Percentiles rank a stretch among this genome's conserved stretches.
These are phyloP conservation scores for Haplosporangium gracile DNA, from an alignment of 192 early-diverging fungal genomes.

Conservation along the genomic window DNA sequence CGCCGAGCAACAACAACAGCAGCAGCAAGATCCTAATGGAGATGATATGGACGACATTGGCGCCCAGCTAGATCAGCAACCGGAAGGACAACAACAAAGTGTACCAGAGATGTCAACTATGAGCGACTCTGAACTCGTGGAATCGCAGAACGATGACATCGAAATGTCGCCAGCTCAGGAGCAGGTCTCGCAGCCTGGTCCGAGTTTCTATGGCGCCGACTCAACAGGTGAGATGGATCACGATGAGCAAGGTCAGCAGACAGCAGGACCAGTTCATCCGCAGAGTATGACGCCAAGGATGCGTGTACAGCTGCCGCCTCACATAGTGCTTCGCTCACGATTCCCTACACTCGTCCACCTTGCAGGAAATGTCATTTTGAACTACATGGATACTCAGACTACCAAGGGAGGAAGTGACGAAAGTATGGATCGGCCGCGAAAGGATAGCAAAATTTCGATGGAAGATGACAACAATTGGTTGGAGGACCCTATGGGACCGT, in stretches of 20 bases:
- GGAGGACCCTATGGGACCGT: not conserved
- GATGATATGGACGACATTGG: not conserved
- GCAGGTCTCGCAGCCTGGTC: not conserved
- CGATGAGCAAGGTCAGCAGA: not conserved
- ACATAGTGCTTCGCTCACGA: conserved; percentile 20
- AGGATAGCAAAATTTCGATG: conserved; percentile 37
- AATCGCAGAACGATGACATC: not conserved
- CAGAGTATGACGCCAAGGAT: not conserved
- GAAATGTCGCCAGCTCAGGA: not conserved
- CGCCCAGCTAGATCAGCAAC: not conserved
- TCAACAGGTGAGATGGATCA: not conserved
- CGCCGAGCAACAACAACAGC: not conserved
- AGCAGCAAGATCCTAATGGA: not conserved
- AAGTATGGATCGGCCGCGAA: conserved; percentile 15
- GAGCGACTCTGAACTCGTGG: not conserved
- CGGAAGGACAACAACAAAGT: not conserved
- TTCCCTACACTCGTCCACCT: conserved; percentile 30
- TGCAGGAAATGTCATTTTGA: conserved; percentile 37
- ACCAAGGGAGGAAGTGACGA: not conserved
- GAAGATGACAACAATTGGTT: conserved; percentile 7
- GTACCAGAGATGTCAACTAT: not conserved
- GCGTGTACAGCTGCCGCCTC: conserved; percentile 1
- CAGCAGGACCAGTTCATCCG: not conserved
- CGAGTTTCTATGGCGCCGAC: not conserved
- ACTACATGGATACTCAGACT: conserved; percentile 15